Evolutionary conservation across 208 protist genomes (phyloP).

Genomic region (Leishmania gerbilli): DNA sequence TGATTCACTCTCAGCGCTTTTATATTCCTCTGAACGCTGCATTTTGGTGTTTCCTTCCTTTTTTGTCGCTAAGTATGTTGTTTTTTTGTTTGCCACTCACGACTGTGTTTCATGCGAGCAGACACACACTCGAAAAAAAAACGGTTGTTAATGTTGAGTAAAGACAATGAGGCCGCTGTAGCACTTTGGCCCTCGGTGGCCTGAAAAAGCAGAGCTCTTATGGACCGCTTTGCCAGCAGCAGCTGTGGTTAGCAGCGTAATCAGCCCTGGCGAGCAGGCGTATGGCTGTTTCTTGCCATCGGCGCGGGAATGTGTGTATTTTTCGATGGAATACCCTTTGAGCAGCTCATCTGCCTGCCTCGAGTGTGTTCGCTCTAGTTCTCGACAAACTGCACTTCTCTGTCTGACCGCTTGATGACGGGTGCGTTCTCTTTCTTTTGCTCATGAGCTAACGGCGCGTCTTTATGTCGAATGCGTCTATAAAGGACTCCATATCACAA

Average conservation of each 20-base stretch:
- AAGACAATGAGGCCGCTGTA: not conserved
- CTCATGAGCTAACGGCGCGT: not conserved
- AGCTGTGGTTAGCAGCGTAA: not conserved
- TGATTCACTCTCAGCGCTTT: not conserved
- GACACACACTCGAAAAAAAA: not conserved
- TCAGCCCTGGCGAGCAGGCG: not conserved
- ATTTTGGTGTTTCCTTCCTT: conserved; percentile 2
- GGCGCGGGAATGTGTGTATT: too few species aligned
- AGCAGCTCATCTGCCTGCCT: not conserved
- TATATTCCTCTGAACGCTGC: not conserved
- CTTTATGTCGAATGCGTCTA: not conserved
- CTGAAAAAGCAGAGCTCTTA: not conserved
- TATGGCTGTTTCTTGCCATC: not conserved
- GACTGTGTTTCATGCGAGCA: not conserved
- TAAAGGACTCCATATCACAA: not conserved
- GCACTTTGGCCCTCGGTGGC: not conserved
- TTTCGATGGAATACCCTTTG: not conserved
- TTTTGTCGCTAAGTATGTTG: not conserved
- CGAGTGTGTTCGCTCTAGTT: not conserved
- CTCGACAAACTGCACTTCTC: not conserved
- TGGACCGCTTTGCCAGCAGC: too few species aligned
- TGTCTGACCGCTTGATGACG: not conserved
- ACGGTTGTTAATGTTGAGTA: not conserved
- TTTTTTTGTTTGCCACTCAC: not conserved
- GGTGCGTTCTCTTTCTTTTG: not conserved